phyloP scores from a whole-genome alignment of 495 filamentous ascomycete species.

The Parathielavia hyrcaniae region DNA sequence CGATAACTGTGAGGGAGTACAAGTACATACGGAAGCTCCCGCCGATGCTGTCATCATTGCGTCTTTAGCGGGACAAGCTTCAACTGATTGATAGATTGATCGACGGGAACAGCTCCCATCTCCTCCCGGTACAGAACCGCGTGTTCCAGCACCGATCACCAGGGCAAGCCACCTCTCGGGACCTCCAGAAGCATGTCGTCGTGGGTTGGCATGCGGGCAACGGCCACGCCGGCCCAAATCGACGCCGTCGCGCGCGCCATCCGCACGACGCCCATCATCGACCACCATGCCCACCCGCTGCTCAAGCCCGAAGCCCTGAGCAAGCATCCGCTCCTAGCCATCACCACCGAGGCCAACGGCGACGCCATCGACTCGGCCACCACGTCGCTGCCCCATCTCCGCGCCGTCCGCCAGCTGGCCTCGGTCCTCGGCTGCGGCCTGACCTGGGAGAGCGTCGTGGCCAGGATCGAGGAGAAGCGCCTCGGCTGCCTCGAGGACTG shows the following conservation, averaged over 20 bases:
- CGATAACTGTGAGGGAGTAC: no score
- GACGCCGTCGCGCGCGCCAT: slow-evolving; percentile 44
- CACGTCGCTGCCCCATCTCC: slow-evolving; percentile 60
- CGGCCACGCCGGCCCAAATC: slow-evolving; percentile 29
- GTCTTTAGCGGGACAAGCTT: no score
- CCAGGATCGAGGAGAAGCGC: slow-evolving; percentile 50
- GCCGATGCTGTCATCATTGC: no score
- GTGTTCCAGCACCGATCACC: not conserved
- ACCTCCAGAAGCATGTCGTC: slow-evolving; percentile 23
- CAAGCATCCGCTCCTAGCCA: slow-evolving; percentile 56
- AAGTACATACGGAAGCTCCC: no score
- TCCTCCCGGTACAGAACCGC: not conserved
- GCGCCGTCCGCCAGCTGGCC: slow-evolving; percentile 64
- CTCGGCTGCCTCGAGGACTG: slow-evolving; percentile 53
- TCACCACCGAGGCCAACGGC: slow-evolving; percentile 70
- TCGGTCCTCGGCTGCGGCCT: slow-evolving; percentile 53
- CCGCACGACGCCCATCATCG: slow-evolving; percentile 68
- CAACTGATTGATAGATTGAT: no score
- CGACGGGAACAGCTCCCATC: not conserved
- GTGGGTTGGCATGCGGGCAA: slow-evolving; percentile 31
- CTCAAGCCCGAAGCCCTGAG: slow-evolving; percentile 33
- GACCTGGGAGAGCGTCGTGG: slow-evolving; percentile 58
- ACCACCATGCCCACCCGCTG: slow-evolving; percentile 77
- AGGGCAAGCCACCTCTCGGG: not conserved
- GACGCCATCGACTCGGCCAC: slow-evolving; percentile 51